Evolutionary conservation across 2,329 filamentous ascomycete species (phyloP), one percentile per base, ranked within the genome.

Genomic region (Grosmannia clavigera): DNA sequence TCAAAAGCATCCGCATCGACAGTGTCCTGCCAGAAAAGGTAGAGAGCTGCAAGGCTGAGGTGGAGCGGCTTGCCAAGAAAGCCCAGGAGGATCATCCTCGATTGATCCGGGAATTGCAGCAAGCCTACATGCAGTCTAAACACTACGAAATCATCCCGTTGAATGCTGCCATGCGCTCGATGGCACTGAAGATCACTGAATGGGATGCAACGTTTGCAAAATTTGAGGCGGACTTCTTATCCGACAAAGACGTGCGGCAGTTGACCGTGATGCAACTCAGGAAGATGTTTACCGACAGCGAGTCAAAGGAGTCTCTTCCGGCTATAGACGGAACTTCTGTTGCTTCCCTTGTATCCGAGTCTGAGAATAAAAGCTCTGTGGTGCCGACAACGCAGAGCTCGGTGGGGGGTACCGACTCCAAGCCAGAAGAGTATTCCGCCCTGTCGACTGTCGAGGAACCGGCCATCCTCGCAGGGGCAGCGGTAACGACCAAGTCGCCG

Each of bases 81-180:
- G 89, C 89, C 0, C 87, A 91, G 62, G 90, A 95, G 46, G 92
- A 99, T 64, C 87, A 95, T 66, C 76, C 81, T 5, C 78, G 81
- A 59, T 77, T 97, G 58, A 78, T 91, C 57, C 82, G 82, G 58
- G 88, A 90, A 63, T 78, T 99, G 11, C 91, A 96, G 70, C 85
- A 92, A 40, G 90, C 89, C 63, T 99, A 99, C 69, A 91, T 94
- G 75, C 86, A 86, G 64, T 96, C 92, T 2, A 92, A 90, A 69
- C 97, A 97, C 70, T 99, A 96, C 75, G 94, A 99, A 72, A 86
- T 96, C 59, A 92, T 97, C 57, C 94, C 95, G 0, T 81, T 99
- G 64, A 99, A 97, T 66, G 81, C 87, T 61, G 88, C 92, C 9
- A 83, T 96, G 57, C 85, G 92, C 65, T 88, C 90, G 60, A 94